Evolutionary conservation across 2,329 filamentous ascomycete genomes (phyloP).

Genomic region (Blumeria graminis): DNA sequence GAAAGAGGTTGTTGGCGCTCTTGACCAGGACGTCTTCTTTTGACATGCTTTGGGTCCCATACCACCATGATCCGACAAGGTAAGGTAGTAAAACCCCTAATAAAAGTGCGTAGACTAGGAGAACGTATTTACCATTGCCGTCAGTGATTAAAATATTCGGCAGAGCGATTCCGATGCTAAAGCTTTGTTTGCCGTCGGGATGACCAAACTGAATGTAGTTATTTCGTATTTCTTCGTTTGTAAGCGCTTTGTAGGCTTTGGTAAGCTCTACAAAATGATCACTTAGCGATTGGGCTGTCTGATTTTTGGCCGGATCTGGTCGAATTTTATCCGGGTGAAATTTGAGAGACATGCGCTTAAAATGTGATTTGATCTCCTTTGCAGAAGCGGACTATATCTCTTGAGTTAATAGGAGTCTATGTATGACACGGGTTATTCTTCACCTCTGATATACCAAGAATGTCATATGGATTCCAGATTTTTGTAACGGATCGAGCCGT

Average conservation of each 20-base stretch:
- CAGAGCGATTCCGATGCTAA: constrained; percentile 89
- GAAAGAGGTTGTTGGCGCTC: constrained; percentile 85
- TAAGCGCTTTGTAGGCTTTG: constrained; percentile 94
- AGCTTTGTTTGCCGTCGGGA: constrained; percentile 93
- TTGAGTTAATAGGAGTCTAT: neutral
- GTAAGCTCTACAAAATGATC: constrained; percentile 80
- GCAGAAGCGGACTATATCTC: constrained; percentile 45
- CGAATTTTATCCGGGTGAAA: constrained; percentile 84
- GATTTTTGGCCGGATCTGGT: constrained; percentile 66
- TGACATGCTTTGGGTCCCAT: constrained; percentile 77
- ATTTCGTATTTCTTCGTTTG: constrained; percentile 89
- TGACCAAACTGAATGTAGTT: constrained; percentile 94
- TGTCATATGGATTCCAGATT: constrained; percentile 93
- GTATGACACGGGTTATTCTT: neutral
- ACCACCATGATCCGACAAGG: constrained; percentile 94
- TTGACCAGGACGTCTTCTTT: constrained; percentile 85
- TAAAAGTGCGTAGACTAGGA: constrained; percentile 69
- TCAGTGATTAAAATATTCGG: constrained; percentile 83
- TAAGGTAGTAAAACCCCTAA: constrained; percentile 83
- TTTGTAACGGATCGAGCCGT: constrained; percentile 49
- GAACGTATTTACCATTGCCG: constrained; percentile 84
- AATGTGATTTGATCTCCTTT: constrained; percentile 78
- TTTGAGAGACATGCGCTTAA: constrained; percentile 64
- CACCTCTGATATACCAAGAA: constrained; percentile 66
- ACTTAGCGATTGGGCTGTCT: constrained; percentile 67